Conservation (phyloP, 1,284 basidiomycete genomes). For the Psilocybe mexicana region DNA sequence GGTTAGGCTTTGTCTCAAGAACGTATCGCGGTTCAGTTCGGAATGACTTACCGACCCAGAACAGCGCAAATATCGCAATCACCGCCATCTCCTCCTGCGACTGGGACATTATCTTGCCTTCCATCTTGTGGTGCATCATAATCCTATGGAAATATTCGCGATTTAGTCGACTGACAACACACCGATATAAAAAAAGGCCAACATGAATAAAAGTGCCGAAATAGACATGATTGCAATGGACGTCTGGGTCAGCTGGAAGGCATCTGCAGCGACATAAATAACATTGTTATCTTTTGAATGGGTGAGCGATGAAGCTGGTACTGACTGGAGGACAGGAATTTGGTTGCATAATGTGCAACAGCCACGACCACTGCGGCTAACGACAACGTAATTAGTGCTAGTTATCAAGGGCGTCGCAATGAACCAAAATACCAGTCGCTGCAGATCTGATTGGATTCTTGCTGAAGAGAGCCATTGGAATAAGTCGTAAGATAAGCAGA, state of each 20-base stretch:
- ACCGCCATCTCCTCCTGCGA: constrained; percentile 71
- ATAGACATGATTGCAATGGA: constrained; percentile 68
- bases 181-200: constrained; percentile 29
- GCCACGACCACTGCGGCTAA: constrained; percentile 36
- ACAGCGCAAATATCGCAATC: constrained; percentile 66
- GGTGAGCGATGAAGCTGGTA: constrained; percentile 4
- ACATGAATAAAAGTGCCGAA: constrained; percentile 63
- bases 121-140: constrained; percentile 61
- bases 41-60: constrained; percentile 65
- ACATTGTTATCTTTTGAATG: neutral
- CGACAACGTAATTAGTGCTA: neutral
- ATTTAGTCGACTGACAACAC: neutral
- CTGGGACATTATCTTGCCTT: constrained; percentile 58
- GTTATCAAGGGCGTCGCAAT: neutral
- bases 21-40: neutral
- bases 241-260: constrained; percentile 70
- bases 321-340: constrained; percentile 46
- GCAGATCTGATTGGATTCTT: constrained; percentile 40
- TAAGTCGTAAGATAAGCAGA: neutral
- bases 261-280: constrained; percentile 43
- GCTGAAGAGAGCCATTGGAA: constrained; percentile 39
- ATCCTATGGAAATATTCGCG: constrained; percentile 40
- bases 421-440: constrained; percentile 30
- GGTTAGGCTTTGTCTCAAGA: neutral
- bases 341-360: constrained; percentile 39